Evolutionary conservation across 192 early-diverging fungal genomes (phyloP).

Genomic region (Linnemannia hyalina): DNA sequence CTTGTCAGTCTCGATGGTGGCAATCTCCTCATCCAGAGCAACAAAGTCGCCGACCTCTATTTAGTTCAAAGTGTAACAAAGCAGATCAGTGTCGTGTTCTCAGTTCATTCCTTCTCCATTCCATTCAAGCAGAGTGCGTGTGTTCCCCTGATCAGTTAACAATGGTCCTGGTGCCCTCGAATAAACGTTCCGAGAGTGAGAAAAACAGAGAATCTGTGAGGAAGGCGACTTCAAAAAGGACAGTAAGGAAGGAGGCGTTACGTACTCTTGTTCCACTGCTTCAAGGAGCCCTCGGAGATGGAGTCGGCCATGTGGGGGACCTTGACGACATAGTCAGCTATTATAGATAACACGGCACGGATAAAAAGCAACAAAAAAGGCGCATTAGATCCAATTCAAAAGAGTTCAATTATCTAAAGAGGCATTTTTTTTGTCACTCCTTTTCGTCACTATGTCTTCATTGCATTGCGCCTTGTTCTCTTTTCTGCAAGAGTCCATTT

Average conservation of each 20-base stretch:
- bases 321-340: conserved; percentile 90
- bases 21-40: conserved; percentile 93
- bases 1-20: conserved; percentile 99
- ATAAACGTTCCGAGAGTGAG: background rate
- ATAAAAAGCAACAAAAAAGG: background rate
- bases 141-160: background rate
- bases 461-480: background rate
- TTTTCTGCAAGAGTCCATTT: background rate
- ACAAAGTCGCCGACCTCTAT: conserved; percentile 96
- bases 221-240: background rate
- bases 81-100: conserved; percentile 4
- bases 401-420: background rate
- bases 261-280: conserved; percentile 96
- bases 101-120: background rate
- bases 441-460: conserved; percentile 11
- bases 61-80: conserved; percentile 6
- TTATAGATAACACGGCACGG: background rate
- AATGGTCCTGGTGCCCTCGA: background rate
- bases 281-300: conserved; percentile 97
- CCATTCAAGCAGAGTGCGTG: background rate
- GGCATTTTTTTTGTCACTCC: background rate
- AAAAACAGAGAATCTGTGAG: background rate
- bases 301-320: conserved; percentile 98
- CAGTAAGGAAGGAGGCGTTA: background rate
- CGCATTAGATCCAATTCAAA: conserved; percentile 5